These are phyloP conservation scores for Hansfordia pulvinata DNA, from an alignment of 2,329 filamentous ascomycete genomes.

Conservation along the genomic window DNA sequence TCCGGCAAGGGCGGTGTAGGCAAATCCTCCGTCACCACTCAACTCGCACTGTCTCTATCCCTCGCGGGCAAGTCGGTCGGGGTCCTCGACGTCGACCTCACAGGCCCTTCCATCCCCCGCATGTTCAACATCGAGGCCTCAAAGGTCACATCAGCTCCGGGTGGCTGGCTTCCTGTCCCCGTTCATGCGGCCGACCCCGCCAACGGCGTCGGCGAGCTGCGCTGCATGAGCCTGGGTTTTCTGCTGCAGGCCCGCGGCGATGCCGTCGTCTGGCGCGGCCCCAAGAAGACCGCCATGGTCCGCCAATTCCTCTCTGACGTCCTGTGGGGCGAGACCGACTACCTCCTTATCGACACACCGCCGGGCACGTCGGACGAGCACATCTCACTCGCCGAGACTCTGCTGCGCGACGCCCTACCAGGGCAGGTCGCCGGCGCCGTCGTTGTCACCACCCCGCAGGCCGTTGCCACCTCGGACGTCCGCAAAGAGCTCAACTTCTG, in stretches of 20 bases:
- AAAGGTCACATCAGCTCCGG: constrained; percentile 83
- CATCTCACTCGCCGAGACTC: constrained; percentile 82
- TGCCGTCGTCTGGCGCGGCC: constrained; percentile 92
- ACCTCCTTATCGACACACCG: constrained; percentile 87
- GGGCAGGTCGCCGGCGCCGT: constrained; percentile 76
- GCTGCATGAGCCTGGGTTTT: constrained; percentile 90
- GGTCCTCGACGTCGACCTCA: constrained; percentile 91
- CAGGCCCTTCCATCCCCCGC: constrained; percentile 88
- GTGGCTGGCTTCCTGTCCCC: constrained; percentile 81
- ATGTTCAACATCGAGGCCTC: constrained; percentile 82
- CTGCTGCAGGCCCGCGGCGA: constrained; percentile 72
- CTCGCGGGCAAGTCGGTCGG: constrained; percentile 80
- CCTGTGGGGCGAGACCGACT: constrained; percentile 78
- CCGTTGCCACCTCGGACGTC: constrained; percentile 84
- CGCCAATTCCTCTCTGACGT: constrained; percentile 90
- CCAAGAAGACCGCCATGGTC: constrained; percentile 99
- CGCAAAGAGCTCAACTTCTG: constrained; percentile 94
- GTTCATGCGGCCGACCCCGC: constrained; percentile 52
- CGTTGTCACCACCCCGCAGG: constrained; percentile 91
- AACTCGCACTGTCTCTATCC: constrained; percentile 81
- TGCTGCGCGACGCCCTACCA: constrained; percentile 48
- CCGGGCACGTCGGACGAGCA: constrained; percentile 96
- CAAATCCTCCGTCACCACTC: constrained; percentile 95
- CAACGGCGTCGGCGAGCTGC: constrained; percentile 46
- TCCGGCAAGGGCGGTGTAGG: constrained; percentile 97